These are phyloP conservation scores for Dipteronia sinensis DNA, from an alignment of 345 rosid species.

Conservation along the genomic window DNA sequence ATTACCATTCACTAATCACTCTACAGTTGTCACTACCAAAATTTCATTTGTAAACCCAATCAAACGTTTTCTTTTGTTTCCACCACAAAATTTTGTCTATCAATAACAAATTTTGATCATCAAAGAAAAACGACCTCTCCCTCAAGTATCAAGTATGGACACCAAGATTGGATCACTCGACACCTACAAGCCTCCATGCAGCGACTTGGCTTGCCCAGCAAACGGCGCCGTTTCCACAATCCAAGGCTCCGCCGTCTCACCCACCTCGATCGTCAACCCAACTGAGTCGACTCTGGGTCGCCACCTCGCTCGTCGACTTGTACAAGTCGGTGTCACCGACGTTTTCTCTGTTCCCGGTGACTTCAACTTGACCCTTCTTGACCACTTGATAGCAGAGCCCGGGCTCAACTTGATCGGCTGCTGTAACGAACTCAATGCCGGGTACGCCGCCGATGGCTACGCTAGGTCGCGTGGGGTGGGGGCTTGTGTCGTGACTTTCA, in stretches of 20 bases:
- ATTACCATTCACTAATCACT: not conserved
- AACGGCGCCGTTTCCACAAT: conserved; percentile 42
- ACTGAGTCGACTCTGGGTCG: conserved; percentile 61
- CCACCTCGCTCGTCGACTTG: conserved; percentile 72
- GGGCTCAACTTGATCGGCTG: conserved; percentile 64
- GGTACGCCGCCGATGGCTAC: conserved; percentile 83
- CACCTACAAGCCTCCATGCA: conserved; percentile 36
- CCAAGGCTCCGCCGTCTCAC: conserved; percentile 28
- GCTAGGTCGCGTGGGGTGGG: conserved; percentile 78
- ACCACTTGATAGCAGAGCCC: conserved; percentile 74
- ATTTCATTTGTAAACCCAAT: too few relatives aligned
- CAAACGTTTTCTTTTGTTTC: not conserved
- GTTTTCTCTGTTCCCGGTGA: conserved; percentile 79
- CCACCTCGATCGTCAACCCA: conserved; percentile 28
- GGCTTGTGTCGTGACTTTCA: conserved; percentile 82
- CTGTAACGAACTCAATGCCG: conserved; percentile 87
- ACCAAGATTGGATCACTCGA: conserved; percentile 51
- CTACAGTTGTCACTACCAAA: not conserved
- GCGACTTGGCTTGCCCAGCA: conserved; percentile 42
- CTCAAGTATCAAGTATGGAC: conserved; percentile 50
- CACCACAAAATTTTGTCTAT: not conserved
- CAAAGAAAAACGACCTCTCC: too few relatives aligned
- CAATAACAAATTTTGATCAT: not conserved
- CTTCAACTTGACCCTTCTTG: conserved; percentile 79
- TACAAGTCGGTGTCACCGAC: conserved; percentile 52